These are phyloP conservation scores for Cardamine chenopodiifolia DNA, from an alignment of 345 rosid genomes.

Conservation along the genomic window DNA sequence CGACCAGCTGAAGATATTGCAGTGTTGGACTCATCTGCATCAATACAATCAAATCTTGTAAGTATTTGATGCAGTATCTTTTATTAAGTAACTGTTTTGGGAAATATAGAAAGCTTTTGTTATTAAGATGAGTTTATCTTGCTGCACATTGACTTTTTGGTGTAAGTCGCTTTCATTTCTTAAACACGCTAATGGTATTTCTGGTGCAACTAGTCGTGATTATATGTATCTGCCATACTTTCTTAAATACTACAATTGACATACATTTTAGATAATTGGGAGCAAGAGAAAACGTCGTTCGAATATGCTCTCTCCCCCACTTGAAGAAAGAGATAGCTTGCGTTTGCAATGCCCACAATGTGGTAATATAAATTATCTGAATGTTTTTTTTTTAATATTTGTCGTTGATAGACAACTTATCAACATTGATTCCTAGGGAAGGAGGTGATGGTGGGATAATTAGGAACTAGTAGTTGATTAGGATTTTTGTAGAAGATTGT, in stretches of 20 bases:
- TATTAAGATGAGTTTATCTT: neutral
- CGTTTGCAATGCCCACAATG: constrained; percentile 75
- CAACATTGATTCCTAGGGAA: neutral
- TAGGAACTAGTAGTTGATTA: neutral
- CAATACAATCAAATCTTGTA: constrained; percentile 77
- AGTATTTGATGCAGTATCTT: constrained; percentile 36
- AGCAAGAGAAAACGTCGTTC: constrained; percentile 50
- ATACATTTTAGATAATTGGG: constrained; percentile 60
- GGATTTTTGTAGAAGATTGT: neutral
- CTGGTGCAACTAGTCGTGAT: constrained; percentile 7
- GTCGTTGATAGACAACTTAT: neutral
- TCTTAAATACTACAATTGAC: constrained; percentile 13
- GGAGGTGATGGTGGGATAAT: neutral
- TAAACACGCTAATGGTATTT: neutral
- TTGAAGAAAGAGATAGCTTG: constrained; percentile 50
- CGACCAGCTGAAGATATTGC: constrained; percentile 76
- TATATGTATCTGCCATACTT: neutral
- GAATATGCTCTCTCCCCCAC: constrained; percentile 44
- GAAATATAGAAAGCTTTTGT: neutral
- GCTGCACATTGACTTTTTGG: constrained; percentile 5
- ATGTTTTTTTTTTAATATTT: constrained; percentile 3
- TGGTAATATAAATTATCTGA: constrained; percentile 52
- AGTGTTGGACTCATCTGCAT: constrained; percentile 66
- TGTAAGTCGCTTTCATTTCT: constrained; percentile 2
- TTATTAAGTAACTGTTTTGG: neutral